A percentile compares a stretch with the other conserved stretches of the same genome.
Conservation (phyloP, 768 basidiomycete species). For the Strobilomyces confusus region DNA sequence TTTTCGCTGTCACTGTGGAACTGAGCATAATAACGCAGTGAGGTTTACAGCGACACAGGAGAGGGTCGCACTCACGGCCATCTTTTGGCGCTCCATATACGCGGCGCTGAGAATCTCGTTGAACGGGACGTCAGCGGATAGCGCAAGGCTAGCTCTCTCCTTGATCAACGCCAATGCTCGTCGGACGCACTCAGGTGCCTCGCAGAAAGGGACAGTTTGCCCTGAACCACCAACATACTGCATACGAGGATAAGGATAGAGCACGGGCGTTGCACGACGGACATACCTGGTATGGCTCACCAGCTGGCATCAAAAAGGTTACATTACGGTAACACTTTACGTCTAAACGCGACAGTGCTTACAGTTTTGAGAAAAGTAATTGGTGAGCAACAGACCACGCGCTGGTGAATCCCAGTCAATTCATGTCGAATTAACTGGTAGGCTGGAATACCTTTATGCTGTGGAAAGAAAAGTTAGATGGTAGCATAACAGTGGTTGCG, state of each 20-base stretch:
- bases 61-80: slow-evolving; percentile 53
- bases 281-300: slow-evolving; percentile 72
- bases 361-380: slow-evolving; percentile 88
- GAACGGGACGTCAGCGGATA: slow-evolving; percentile 43
- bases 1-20: slow-evolving; percentile 78
- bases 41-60: not conserved
- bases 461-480: slow-evolving; percentile 10
- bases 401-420: slow-evolving; percentile 37
- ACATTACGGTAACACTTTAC: not conserved
- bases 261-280: not conserved
- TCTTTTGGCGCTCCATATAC: slow-evolving; percentile 82
- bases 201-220: slow-evolving; percentile 63
- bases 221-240: slow-evolving; percentile 78
- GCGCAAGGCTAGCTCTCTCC: slow-evolving; percentile 45
- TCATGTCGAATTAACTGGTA: not conserved
- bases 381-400: slow-evolving; percentile 66
- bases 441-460: slow-evolving; percentile 62
- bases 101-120: slow-evolving; percentile 81
- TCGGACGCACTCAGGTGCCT: slow-evolving; percentile 55
- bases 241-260: slow-evolving; percentile 6
- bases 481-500: not conserved
- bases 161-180: slow-evolving; percentile 58
- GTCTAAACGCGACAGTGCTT: slow-evolving; percentile 23
- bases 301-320: slow-evolving; percentile 43
- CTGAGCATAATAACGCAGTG: slow-evolving; percentile 33